These are phyloP conservation scores for Lachnellula suecica DNA, from an alignment of 2,329 filamentous ascomycete genomes.

Conservation along the genomic window DNA sequence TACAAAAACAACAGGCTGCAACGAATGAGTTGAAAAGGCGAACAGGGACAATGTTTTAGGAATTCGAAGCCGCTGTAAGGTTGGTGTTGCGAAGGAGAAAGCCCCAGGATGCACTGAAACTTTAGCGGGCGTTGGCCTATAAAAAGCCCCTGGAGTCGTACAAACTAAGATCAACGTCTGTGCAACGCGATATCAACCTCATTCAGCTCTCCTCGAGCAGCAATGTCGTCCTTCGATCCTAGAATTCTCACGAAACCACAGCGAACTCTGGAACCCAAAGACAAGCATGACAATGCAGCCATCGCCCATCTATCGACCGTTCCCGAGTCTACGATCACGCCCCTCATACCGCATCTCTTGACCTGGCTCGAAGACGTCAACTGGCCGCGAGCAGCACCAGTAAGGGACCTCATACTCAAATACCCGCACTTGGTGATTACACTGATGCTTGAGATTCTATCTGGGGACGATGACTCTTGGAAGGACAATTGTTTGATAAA, in stretches of 20 bases:
- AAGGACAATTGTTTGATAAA: conserved; percentile 4
- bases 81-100: too few species aligned
- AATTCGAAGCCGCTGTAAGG: too few species aligned
- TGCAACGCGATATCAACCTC: neutral
- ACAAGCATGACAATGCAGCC: neutral
- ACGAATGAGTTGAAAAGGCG: too few species aligned
- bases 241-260: neutral
- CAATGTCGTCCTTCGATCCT: neutral
- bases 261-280: neutral
- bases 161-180: neutral
- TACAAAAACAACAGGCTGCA: too few species aligned
- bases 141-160: neutral
- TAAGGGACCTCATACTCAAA: neutral
- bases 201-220: neutral
- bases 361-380: conserved; percentile 9
- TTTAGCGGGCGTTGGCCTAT: neutral
- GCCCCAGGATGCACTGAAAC: neutral
- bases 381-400: conserved; percentile 4
- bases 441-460: neutral
- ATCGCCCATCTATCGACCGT: neutral
- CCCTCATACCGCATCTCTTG: conserved; percentile 2
- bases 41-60: too few species aligned
- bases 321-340: neutral
- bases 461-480: conserved; percentile 6
- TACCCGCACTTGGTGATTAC: neutral